These are phyloP conservation scores for Citrus hindsii DNA, from an alignment of 345 rosid genomes.

Conservation along the genomic window DNA sequence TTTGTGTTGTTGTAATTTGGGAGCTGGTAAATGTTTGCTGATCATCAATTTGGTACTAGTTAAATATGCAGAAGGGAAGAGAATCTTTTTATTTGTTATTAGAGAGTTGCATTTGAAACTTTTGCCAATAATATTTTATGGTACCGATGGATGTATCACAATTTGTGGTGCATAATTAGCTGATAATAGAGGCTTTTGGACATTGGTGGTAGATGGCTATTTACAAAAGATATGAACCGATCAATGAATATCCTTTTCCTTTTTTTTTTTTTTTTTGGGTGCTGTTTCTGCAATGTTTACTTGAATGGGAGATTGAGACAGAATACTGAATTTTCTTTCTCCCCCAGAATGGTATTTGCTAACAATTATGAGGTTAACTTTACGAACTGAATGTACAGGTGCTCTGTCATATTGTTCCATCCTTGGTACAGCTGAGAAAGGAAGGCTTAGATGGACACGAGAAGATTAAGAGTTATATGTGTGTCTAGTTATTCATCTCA, in stretches of 20 bases:
- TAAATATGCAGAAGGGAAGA: neutral
- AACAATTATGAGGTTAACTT: conserved; percentile 8
- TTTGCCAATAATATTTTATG: neutral
- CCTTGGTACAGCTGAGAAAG: conserved; percentile 86
- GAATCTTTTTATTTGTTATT: neutral
- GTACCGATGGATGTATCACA: neutral
- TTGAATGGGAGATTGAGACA: neutral
- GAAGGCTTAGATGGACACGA: conserved; percentile 97
- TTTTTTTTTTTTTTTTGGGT: neutral
- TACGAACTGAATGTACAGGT: conserved; percentile 42
- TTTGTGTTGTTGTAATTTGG: neutral
- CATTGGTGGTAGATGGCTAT: neutral
- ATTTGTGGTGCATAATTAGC: neutral
- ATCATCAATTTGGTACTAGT: neutral
- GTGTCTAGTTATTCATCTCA: conserved; percentile 74
- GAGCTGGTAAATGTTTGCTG: neutral
- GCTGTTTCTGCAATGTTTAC: neutral
- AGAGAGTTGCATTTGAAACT: neutral
- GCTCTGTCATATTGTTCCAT: conserved; percentile 85
- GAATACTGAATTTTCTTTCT: neutral
- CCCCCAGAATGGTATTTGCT: neutral
- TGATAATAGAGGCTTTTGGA: neutral
- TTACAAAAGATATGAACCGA: neutral
- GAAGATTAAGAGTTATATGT: conserved; percentile 99
- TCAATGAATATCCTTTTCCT: too few species aligned